phyloP scores from a whole-genome alignment of 2,329 filamentous ascomycete genomes.

The Colletotrichum sansevieriae region DNA sequence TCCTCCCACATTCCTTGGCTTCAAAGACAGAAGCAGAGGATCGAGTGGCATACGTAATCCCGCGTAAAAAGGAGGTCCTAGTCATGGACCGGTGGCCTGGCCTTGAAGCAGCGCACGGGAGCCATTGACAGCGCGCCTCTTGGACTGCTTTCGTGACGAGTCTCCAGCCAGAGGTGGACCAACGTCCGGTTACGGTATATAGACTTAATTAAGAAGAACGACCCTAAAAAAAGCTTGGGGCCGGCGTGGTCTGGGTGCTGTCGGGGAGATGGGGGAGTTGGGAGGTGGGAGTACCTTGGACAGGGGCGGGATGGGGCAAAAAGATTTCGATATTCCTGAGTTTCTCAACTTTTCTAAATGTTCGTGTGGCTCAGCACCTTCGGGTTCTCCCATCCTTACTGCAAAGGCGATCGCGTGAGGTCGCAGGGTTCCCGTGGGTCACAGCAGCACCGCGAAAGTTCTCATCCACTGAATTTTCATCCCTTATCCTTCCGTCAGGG shows the following conservation, averaged over 20 bases:
- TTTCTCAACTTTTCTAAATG: too few species aligned
- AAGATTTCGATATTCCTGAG: slow-evolving; percentile 26
- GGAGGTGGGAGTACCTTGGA: neutral
- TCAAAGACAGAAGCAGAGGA: neutral
- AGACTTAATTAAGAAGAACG: slow-evolving; percentile 20
- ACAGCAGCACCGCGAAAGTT: neutral
- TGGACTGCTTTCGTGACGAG: slow-evolving; percentile 11
- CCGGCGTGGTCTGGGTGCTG: neutral
- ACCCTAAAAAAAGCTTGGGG: slow-evolving; percentile 23
- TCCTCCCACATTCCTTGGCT: slow-evolving; percentile 30
- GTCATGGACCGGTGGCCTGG: slow-evolving; percentile 5
- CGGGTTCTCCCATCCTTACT: neutral
- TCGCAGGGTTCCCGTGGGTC: slow-evolving; percentile 1
- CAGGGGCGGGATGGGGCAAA: slow-evolving; percentile 9
- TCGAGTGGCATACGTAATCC: slow-evolving; percentile 38
- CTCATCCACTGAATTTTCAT: slow-evolving; percentile 8
- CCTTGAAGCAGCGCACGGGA: slow-evolving; percentile 14
- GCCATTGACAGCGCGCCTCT: slow-evolving; percentile 24
- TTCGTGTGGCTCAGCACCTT: neutral
- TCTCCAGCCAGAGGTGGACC: slow-evolving; percentile 1
- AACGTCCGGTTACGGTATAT: neutral
- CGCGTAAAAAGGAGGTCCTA: slow-evolving; percentile 22
- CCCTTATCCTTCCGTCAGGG: neutral
- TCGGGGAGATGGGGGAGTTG: too few species aligned
- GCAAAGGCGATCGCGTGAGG: slow-evolving; percentile 18